Percentiles rank a stretch among this genome's conserved stretches.
phyloP scores from a whole-genome alignment of 176 grass and related monocot genomes.

The Oropetium thomaeum region DNA sequence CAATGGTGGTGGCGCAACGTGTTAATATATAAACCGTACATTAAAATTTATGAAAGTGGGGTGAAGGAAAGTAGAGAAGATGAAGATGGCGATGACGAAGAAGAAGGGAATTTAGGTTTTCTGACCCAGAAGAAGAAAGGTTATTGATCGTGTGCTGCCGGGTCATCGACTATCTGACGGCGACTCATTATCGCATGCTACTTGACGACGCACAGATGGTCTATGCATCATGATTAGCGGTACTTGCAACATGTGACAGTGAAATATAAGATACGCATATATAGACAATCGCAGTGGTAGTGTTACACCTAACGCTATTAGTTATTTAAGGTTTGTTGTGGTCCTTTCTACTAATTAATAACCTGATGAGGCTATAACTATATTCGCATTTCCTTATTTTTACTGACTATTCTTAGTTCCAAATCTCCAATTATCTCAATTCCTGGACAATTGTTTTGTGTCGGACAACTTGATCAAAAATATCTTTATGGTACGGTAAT shows the following conservation, averaged over 20 bases:
- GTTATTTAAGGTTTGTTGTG: constrained; percentile 23
- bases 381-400: neutral
- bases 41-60: neutral
- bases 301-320: constrained; percentile 36
- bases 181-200: constrained; percentile 29
- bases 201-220: neutral
- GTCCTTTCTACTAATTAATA: constrained; percentile 50
- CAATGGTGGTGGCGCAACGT: neutral
- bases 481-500: no score
- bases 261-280: neutral
- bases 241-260: neutral
- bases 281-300: constrained; percentile 11
- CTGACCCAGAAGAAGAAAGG: neutral
- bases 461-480: no score
- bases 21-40: constrained; percentile 19
- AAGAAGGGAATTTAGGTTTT: constrained; percentile 41
- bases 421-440: neutral
- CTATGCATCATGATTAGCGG: neutral
- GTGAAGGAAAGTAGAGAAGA: neutral
- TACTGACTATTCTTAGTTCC: neutral
- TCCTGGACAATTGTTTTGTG: no score
- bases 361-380: constrained; percentile 23
- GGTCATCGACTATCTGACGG: neutral
- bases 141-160: neutral
- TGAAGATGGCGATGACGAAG: neutral